These are phyloP conservation scores for Seiridium unicorne DNA, from an alignment of 2,329 filamentous ascomycete genomes.

Conservation along the genomic window DNA sequence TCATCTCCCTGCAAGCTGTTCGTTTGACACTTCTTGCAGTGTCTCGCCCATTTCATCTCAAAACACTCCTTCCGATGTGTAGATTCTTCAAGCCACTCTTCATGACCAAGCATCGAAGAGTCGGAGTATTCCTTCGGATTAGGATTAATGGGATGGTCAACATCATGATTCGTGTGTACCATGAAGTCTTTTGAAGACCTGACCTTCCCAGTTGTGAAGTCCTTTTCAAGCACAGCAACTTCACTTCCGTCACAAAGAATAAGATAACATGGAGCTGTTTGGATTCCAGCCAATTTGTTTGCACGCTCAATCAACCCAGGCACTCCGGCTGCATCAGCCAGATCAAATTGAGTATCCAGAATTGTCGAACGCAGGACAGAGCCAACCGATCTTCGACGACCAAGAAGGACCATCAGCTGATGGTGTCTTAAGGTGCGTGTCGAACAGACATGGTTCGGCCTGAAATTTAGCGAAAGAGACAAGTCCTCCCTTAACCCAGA, in stretches of 20 bases:
- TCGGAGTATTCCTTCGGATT: background rate
- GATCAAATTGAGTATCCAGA: slow-evolving; percentile 11
- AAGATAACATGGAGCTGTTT: slow-evolving; percentile 52
- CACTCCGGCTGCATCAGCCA: background rate
- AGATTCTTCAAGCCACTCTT: slow-evolving; percentile 28
- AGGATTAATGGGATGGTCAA: background rate
- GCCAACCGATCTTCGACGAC: slow-evolving; percentile 50
- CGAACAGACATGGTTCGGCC: slow-evolving; percentile 43
- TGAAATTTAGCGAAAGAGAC: slow-evolving; percentile 49
- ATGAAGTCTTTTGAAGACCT: slow-evolving; percentile 49
- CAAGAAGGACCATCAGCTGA: slow-evolving; percentile 51
- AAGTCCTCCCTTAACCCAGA: slow-evolving; percentile 30
- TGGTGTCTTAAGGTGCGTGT: slow-evolving; percentile 41
- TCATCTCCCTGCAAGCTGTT: too few species aligned
- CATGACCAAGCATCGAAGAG: slow-evolving; percentile 14
- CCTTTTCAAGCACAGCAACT: slow-evolving; percentile 54
- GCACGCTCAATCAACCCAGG: slow-evolving; percentile 13
- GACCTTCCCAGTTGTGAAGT: slow-evolving; percentile 42
- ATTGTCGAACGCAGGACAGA: slow-evolving; percentile 42
- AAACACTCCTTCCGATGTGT: slow-evolving; percentile 30
- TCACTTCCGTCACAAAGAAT: slow-evolving; percentile 49
- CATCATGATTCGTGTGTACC: slow-evolving; percentile 56
- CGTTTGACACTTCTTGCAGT: slow-evolving; percentile 18
- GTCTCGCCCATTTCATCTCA: slow-evolving; percentile 33
- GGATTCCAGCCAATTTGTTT: background rate